phyloP scores from a whole-genome alignment of 768 basidiomycete species.

The Pholiota molesta region DNA sequence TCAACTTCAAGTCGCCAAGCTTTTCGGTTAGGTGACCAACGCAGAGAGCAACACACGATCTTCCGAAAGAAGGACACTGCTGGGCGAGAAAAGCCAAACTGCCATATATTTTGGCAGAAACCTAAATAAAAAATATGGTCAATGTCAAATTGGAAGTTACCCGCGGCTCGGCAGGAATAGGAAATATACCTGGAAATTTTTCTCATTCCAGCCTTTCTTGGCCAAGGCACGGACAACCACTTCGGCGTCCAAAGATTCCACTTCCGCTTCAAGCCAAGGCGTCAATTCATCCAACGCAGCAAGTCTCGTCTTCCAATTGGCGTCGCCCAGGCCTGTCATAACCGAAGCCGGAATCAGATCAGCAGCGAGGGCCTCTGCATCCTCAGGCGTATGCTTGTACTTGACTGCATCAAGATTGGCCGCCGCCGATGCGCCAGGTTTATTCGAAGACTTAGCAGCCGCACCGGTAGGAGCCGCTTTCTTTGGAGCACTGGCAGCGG shows the following conservation, averaged over 20 bases:
- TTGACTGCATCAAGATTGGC: slow-evolving; percentile 82
- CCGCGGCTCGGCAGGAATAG: not conserved
- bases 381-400: slow-evolving; percentile 89
- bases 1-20: slow-evolving; percentile 93
- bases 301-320: slow-evolving; percentile 92
- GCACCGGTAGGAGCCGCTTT: slow-evolving; percentile 44
- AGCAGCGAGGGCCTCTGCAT: slow-evolving; percentile 80
- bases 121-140: slow-evolving; percentile 48
- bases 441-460: slow-evolving; percentile 51
- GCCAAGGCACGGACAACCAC: slow-evolving; percentile 84
- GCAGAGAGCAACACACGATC: slow-evolving; percentile 81
- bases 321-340: slow-evolving; percentile 75
- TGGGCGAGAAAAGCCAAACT: slow-evolving; percentile 76
- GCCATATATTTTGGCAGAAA: slow-evolving; percentile 87
- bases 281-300: slow-evolving; percentile 87
- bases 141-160: slow-evolving; percentile 10
- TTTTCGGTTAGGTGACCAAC: slow-evolving; percentile 89
- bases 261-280: slow-evolving; percentile 75
- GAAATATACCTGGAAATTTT: slow-evolving; percentile 87
- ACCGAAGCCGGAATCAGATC: slow-evolving; percentile 74
- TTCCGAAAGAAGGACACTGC: slow-evolving; percentile 79
- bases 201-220: slow-evolving; percentile 97
- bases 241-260: slow-evolving; percentile 78
- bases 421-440: slow-evolving; percentile 49
- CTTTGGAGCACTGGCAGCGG: slow-evolving; percentile 42